phyloP scores from a whole-genome alignment of 2,329 filamentous ascomycete genomes.

The Neurospora sp. region DNA sequence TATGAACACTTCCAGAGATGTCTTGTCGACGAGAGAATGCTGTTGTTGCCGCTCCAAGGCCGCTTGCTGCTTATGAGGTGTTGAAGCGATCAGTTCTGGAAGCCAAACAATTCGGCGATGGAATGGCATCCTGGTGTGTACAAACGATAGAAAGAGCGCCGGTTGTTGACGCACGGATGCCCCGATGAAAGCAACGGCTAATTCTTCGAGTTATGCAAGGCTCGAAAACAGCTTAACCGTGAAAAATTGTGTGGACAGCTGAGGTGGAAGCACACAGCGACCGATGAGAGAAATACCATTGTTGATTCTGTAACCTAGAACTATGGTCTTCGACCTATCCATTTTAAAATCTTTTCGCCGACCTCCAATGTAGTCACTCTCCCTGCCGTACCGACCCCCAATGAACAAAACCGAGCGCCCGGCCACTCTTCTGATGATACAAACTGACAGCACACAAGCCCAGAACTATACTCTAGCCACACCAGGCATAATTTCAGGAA shows the following conservation, averaged over 20 bases:
- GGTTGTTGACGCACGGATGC: not conserved
- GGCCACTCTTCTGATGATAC: not conserved
- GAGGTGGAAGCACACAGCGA: not conserved
- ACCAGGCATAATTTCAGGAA: slow-evolving; percentile 18
- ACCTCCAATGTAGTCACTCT: not conserved
- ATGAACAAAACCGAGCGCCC: not conserved
- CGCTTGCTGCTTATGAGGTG: not conserved
- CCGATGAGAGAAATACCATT: not conserved
- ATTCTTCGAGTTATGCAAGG: not conserved
- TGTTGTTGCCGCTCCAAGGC: not conserved
- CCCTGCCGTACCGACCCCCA: not conserved
- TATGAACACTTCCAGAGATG: not conserved
- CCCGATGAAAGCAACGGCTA: not conserved
- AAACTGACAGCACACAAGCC: not conserved
- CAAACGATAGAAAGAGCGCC: not conserved
- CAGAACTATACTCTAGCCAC: not conserved
- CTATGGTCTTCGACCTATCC: not conserved
- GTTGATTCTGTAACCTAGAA: not conserved
- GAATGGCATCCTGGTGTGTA: not conserved
- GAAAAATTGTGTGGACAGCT: not conserved
- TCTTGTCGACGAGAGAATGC: not conserved
- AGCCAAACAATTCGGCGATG: not conserved
- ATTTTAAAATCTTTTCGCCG: not conserved
- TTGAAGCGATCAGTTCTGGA: not conserved
- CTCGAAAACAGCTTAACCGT: no score